Base-by-base conservation (phyloP, 1,139 yeast species). In the Yamadazyma sp. region DNA sequence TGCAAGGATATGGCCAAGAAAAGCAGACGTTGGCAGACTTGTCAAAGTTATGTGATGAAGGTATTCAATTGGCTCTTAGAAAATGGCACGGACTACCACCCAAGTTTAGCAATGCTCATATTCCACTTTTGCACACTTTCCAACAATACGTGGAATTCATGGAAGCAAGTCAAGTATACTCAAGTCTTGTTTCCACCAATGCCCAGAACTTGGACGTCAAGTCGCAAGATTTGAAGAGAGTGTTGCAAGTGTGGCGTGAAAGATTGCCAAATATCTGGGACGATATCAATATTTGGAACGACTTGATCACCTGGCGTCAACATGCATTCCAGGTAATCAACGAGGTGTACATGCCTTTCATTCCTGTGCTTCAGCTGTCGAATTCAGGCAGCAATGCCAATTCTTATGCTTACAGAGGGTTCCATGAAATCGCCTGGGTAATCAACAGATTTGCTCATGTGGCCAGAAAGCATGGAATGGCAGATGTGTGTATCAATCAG, bases 361-460 rank as follows among this genome's bases (percentile, higher is more conserved):
- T 90, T 44, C 96, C 96, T 2, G 82, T 87, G 2, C 63, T 88
- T 37, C 96, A 86, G 51, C 94, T 85, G 52, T 74, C 83, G 3
- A 82, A 79, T 47, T 78, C 83, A 20, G 83, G 80, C 38, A 76
- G 78, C 13, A 86, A 84, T 55, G 86, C 89, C 11, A 87, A 86
- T 50, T 88, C 97, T 1, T 89, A 88, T 56, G 97, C 96, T 1
- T 94, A 89, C 61, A 76, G 98, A 47, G 99, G 99, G 2, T 94
- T 87, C 65, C 99, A 94, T 59, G 99, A 94, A 62, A 89, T 92
- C 57, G 98, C 98, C 1, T 94, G 98, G 97, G 96, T 94, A 10
- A 92, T 94, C 53, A 94, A 94, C 61, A 70, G 98, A 43, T 94
- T 94, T 71, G 98, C 99, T 0, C 98, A 94, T 64, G 97, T 92